phyloP scores from a whole-genome alignment of 1,284 basidiomycete genomes.

The Pascua guehoae region DNA sequence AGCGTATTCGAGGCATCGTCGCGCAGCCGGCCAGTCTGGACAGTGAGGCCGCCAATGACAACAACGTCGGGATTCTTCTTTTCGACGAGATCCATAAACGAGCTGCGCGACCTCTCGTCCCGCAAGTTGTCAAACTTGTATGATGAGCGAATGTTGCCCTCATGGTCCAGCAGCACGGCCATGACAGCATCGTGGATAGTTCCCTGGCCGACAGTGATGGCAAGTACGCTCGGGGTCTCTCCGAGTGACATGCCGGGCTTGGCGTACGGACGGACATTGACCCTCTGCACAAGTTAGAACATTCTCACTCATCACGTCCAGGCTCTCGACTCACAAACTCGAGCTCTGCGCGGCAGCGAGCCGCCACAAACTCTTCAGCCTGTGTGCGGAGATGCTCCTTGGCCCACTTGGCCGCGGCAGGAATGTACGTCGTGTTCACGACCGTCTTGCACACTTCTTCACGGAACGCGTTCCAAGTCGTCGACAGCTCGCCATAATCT shows the following conservation, averaged over 20 bases:
- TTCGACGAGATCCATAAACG: slow-evolving; percentile 77
- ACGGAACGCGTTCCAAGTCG: slow-evolving; percentile 90
- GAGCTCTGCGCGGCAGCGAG: slow-evolving; percentile 63
- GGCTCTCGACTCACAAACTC: slow-evolving; percentile 58
- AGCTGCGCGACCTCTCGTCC: slow-evolving; percentile 57
- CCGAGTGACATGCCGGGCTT: slow-evolving; percentile 62
- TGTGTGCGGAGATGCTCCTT: slow-evolving; percentile 86
- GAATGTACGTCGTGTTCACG: slow-evolving; percentile 68
- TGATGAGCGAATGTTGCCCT: slow-evolving; percentile 82
- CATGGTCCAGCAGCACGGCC: slow-evolving; percentile 79
- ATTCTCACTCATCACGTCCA: background rate
- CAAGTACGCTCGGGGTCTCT: slow-evolving; percentile 78
- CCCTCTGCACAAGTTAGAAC: slow-evolving; percentile 37
- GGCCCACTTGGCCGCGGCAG: slow-evolving; percentile 78
- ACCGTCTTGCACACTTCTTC: slow-evolving; percentile 73
- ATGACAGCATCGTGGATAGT: slow-evolving; percentile 88
- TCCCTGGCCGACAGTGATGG: slow-evolving; percentile 91
- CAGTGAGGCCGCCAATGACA: slow-evolving; percentile 81
- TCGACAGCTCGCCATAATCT: slow-evolving; percentile 75
- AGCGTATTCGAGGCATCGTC: slow-evolving; percentile 57
- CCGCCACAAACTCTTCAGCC: slow-evolving; percentile 77
- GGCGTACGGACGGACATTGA: slow-evolving; percentile 63
- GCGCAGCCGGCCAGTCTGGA: slow-evolving; percentile 59
- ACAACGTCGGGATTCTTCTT: slow-evolving; percentile 82
- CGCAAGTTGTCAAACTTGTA: slow-evolving; percentile 82